A percentile compares a stretch with the other conserved stretches of the same genome.
These are phyloP conservation scores for Phytophthora pistaciae DNA, from an alignment of 352 stramenopile genomes.

Conservation along the genomic window DNA sequence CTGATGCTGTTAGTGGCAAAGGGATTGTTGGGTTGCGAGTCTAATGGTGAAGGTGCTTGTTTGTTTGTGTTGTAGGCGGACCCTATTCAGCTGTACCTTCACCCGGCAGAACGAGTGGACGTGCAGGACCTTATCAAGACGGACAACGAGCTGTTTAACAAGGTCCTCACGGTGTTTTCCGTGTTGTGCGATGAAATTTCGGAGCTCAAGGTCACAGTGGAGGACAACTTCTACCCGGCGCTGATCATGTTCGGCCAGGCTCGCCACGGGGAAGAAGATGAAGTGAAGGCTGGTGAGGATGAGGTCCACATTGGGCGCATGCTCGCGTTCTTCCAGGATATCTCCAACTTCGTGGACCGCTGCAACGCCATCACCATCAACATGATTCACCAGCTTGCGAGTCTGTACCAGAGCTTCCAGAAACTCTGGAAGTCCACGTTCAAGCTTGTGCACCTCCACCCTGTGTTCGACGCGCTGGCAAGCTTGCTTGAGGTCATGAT, in stretches of 20 bases:
- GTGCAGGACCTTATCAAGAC: slow-evolving; percentile 91
- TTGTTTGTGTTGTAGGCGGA: slow-evolving; percentile 55
- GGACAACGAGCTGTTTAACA: slow-evolving; percentile 92
- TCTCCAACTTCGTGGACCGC: slow-evolving; percentile 92
- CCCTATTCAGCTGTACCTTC: slow-evolving; percentile 83
- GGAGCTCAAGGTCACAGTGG: slow-evolving; percentile 90
- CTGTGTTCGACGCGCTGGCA: slow-evolving; percentile 82
- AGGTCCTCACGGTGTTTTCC: slow-evolving; percentile 90
- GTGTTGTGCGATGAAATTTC: slow-evolving; percentile 92
- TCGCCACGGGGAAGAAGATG: slow-evolving; percentile 70
- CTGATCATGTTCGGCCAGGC: slow-evolving; percentile 92
- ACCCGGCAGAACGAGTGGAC: slow-evolving; percentile 87
- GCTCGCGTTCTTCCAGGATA: slow-evolving; percentile 91
- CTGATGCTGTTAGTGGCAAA: background rate
- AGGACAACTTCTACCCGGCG: slow-evolving; percentile 91
- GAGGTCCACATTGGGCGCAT: slow-evolving; percentile 89
- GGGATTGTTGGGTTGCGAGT: background rate
- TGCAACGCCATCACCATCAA: slow-evolving; percentile 92
- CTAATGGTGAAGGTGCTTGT: slow-evolving; percentile 6
- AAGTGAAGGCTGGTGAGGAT: slow-evolving; percentile 79
- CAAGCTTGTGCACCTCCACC: slow-evolving; percentile 84
- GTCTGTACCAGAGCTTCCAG: slow-evolving; percentile 88
- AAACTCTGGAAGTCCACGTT: slow-evolving; percentile 92
- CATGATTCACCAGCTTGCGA: slow-evolving; percentile 91
- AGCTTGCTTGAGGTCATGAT: slow-evolving; percentile 90